Evolutionary conservation across 805 yeast genomes (phyloP).

Genomic region (Pichia scutulata): DNA sequence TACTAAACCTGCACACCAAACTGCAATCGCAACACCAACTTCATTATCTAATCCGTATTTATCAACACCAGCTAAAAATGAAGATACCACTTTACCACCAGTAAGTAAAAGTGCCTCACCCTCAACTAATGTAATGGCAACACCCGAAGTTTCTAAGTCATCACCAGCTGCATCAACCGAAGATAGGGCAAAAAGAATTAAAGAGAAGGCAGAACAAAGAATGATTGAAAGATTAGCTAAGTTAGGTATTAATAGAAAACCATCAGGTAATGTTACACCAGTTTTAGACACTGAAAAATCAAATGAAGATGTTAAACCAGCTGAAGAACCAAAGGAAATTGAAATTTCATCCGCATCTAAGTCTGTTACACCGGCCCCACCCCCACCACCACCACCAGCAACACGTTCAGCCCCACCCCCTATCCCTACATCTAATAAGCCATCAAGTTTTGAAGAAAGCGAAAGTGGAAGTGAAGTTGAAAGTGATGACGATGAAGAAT

Average conservation of each 20-base stretch:
- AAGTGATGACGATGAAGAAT: constrained; percentile 40
- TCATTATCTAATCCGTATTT: constrained; percentile 4
- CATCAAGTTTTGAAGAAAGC: not conserved
- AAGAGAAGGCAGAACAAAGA: constrained; percentile 72
- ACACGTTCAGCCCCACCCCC: constrained; percentile 9
- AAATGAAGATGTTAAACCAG: not conserved
- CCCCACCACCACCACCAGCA: constrained; percentile 17
- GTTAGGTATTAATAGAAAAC: constrained; percentile 45
- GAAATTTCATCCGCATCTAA: constrained; percentile 14
- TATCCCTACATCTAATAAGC: not conserved
- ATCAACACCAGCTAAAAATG: not conserved
- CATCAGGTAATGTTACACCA: constrained; percentile 5
- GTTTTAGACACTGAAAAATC: constrained; percentile 5
- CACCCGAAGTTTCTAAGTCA: not conserved
- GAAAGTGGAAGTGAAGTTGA: constrained; percentile 19
- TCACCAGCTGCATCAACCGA: constrained; percentile 32
- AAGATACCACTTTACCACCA: not conserved
- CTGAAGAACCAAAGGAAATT: not conserved
- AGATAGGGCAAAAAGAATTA: constrained; percentile 71
- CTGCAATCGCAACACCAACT: not conserved
- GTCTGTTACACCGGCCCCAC: constrained; percentile 7
- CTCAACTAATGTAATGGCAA: not conserved
- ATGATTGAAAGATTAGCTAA: constrained; percentile 84
- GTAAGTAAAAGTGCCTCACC: not conserved
- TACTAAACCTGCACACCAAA: constrained; percentile 19